phyloP scores from a whole-genome alignment of 148 eudicot species.

The Chenopodium formosanum region DNA sequence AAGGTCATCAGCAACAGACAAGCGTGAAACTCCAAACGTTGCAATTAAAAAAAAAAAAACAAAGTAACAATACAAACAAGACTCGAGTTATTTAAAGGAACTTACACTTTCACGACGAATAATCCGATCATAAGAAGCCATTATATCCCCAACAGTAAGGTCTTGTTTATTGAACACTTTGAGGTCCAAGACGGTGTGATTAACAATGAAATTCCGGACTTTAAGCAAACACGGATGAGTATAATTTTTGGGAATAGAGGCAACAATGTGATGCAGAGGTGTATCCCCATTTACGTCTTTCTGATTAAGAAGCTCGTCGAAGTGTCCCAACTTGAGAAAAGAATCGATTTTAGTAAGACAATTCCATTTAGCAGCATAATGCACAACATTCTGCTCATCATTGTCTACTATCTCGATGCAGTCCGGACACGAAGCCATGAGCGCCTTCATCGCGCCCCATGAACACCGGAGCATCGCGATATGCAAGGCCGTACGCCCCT shows the following conservation, averaged over 20 bases:
- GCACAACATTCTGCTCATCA: constrained; percentile 7
- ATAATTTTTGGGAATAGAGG: not conserved
- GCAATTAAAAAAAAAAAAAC: too few relatives aligned
- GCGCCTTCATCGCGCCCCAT: not conserved
- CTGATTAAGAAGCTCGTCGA: not conserved
- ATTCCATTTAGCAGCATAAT: constrained; percentile 14
- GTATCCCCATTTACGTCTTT: constrained; percentile 4
- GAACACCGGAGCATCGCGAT: not conserved
- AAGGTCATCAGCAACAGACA: too few relatives aligned
- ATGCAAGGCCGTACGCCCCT: not conserved
- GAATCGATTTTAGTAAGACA: not conserved
- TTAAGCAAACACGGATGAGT: too few relatives aligned
- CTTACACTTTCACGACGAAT: not conserved
- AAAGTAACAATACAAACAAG: too few relatives aligned
- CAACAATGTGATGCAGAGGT: not conserved
- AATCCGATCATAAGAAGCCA: too few relatives aligned
- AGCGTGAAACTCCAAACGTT: too few relatives aligned
- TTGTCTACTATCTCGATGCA: constrained; percentile 8
- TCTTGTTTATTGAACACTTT: not conserved
- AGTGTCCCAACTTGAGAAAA: not conserved
- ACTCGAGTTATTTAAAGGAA: too few relatives aligned
- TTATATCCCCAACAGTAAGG: not conserved
- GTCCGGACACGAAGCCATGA: not conserved
- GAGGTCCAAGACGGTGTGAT: not conserved
- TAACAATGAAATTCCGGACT: too few relatives aligned